Evolutionary conservation across 2,329 filamentous ascomycete species (phyloP).

Genomic region (Alternaria sp.): DNA sequence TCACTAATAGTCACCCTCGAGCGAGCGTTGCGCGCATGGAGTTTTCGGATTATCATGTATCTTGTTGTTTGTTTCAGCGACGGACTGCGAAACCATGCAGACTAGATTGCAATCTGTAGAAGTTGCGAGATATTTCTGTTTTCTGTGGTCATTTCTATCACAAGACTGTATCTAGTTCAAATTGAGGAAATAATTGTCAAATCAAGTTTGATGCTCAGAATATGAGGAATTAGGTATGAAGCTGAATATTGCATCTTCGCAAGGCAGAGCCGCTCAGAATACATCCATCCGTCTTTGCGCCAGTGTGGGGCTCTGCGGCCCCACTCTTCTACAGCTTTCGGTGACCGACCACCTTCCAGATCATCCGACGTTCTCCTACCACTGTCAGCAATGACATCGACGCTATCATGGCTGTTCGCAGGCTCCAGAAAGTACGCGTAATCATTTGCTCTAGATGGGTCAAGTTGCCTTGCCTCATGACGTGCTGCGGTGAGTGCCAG

Average conservation of each 20-base stretch:
- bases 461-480: neutral
- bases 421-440: neutral
- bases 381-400: neutral
- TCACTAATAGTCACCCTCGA: neutral
- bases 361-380: neutral
- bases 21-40: conserved; percentile 2
- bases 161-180: neutral
- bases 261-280: neutral
- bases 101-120: conserved; percentile 10
- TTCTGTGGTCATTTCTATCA: neutral
- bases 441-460: neutral
- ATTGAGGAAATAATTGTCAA: neutral
- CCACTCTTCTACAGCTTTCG: neutral
- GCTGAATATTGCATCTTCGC: too few species aligned
- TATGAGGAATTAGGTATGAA: neutral
- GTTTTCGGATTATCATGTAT: neutral
- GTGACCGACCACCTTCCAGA: neutral
- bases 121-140: neutral
- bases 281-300: neutral
- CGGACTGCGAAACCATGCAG: conserved; percentile 5
- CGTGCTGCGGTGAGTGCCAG: neutral
- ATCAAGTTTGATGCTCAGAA: neutral
- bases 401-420: too few species aligned
- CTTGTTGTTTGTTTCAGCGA: neutral
- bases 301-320: neutral